phyloP scores from a whole-genome alignment of 805 yeast genomes.

The Soucietia sequanensis region DNA sequence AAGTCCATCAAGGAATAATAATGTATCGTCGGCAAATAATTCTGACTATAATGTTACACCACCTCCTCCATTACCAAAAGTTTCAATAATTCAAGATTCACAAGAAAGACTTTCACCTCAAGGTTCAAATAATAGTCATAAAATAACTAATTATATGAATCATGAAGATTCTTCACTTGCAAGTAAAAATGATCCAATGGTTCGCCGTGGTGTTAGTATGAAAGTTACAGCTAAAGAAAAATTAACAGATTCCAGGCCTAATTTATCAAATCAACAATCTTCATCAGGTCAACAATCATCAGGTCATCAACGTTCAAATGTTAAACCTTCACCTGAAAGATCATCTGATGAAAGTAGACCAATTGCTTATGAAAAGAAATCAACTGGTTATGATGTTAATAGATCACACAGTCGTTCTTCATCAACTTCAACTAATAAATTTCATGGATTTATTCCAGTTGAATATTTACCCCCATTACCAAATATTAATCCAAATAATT shows the following conservation, averaged over 20 bases:
- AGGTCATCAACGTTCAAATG: constrained; percentile 7
- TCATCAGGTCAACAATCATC: constrained; percentile 5
- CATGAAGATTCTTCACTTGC: too few species aligned
- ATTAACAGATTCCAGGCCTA: constrained; percentile 15
- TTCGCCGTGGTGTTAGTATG: constrained; percentile 62
- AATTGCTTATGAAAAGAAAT: neutral
- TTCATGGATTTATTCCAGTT: constrained; percentile 42
- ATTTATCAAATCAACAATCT: constrained; percentile 4
- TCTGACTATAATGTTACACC: constrained; percentile 8
- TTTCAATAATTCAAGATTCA: constrained; percentile 8
- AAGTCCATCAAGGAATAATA: constrained; percentile 4
- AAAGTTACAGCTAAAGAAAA: constrained; percentile 59
- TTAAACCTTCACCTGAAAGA: constrained; percentile 6
- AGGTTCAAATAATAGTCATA: constrained; percentile 4
- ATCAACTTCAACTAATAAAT: constrained; percentile 18
- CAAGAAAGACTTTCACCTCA: constrained; percentile 12
- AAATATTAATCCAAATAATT: constrained; percentile 28
- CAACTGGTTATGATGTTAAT: constrained; percentile 3
- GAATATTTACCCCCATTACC: constrained; percentile 47
- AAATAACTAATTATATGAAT: too few species aligned
- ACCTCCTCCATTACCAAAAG: constrained; percentile 10
- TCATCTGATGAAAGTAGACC: neutral
- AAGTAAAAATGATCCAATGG: constrained; percentile 37
- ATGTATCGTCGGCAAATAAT: constrained; percentile 4
- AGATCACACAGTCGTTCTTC: constrained; percentile 17